A percentile compares a stretch with the other conserved stretches of the same genome.
Conservation (phyloP, 495 filamentous ascomycete species). For the Aspergillus affinis region DNA sequence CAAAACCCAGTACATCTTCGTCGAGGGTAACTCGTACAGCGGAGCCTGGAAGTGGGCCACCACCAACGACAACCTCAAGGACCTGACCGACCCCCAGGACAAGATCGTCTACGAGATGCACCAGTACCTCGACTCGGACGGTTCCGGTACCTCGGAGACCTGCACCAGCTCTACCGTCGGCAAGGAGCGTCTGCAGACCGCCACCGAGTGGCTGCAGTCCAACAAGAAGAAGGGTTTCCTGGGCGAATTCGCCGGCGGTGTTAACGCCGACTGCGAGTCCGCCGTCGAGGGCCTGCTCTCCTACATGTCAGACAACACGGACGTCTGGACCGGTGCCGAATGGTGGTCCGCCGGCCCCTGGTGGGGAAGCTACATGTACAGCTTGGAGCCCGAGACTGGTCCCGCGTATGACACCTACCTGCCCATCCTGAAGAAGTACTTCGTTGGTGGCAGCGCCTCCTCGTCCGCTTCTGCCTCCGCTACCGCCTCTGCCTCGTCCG, state of each 20-base stretch:
- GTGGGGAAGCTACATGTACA: slow-evolving; percentile 60
- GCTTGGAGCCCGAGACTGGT: slow-evolving; percentile 57
- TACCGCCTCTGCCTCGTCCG: slow-evolving; percentile 8
- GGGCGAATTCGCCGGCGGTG: slow-evolving; percentile 71
- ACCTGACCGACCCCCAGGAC: slow-evolving; percentile 58
- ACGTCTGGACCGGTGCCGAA: slow-evolving; percentile 68
- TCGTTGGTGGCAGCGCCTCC: slow-evolving; percentile 21
- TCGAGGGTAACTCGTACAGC: slow-evolving; percentile 68
- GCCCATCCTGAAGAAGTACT: slow-evolving; percentile 36
- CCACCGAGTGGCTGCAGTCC: slow-evolving; percentile 66
- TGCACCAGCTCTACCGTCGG: slow-evolving; percentile 67
- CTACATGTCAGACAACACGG: slow-evolving; percentile 57
- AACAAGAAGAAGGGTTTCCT: slow-evolving; percentile 68
- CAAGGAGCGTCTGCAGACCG: slow-evolving; percentile 58
- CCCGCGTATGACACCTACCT: slow-evolving; percentile 47
- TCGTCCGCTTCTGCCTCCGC: slow-evolving; percentile 8
- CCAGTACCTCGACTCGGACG: slow-evolving; percentile 55
- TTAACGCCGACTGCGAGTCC: slow-evolving; percentile 61
- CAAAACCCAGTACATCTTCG: slow-evolving; percentile 70
- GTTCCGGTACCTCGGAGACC: slow-evolving; percentile 57
- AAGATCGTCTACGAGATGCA: slow-evolving; percentile 59
- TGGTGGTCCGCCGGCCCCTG: slow-evolving; percentile 71
- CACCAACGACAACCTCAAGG: slow-evolving; percentile 53
- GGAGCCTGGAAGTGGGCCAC: slow-evolving; percentile 59
- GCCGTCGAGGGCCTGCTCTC: slow-evolving; percentile 65